Conservation (phyloP, 495 filamentous ascomycete genomes). For the Xylona heveae region DNA sequence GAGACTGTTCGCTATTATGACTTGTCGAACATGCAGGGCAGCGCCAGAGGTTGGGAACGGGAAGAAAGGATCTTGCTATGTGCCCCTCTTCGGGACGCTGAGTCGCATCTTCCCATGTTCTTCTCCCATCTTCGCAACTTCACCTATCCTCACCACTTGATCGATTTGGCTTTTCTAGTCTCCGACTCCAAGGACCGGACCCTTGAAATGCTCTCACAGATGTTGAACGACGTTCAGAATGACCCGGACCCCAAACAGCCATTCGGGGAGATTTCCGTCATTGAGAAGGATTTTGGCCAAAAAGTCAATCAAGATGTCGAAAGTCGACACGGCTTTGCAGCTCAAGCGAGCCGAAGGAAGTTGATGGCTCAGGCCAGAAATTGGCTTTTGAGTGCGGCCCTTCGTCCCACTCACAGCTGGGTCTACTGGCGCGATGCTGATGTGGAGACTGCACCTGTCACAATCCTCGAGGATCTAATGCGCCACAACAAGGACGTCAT, state of each 20-base stretch:
- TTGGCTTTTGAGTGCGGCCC: slow-evolving; percentile 85
- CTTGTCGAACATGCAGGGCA: slow-evolving; percentile 71
- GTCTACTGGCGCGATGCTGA: slow-evolving; percentile 99
- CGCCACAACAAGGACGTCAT: slow-evolving; percentile 97
- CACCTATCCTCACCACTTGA: slow-evolving; percentile 90
- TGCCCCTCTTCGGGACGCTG: slow-evolving; percentile 83
- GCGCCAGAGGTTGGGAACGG: slow-evolving; percentile 76
- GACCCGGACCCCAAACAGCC: slow-evolving; percentile 51
- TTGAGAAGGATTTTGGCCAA: slow-evolving; percentile 98
- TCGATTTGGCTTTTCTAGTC: slow-evolving; percentile 91
- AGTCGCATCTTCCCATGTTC: slow-evolving; percentile 92
- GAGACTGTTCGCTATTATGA: slow-evolving; percentile 96
- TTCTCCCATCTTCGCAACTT: slow-evolving; percentile 90
- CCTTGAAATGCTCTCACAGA: slow-evolving; percentile 45
- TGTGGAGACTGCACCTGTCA: slow-evolving; percentile 88
- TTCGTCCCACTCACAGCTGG: slow-evolving; percentile 93
- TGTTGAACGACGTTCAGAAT: slow-evolving; percentile 63
- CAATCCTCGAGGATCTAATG: slow-evolving; percentile 96
- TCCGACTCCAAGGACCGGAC: slow-evolving; percentile 94
- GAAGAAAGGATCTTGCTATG: slow-evolving; percentile 92
- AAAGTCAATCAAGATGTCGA: slow-evolving; percentile 96
- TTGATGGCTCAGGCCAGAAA: slow-evolving; percentile 96
- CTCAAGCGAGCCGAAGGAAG: slow-evolving; percentile 83
- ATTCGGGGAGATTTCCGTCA: slow-evolving; percentile 94
- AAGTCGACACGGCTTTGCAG: slow-evolving; percentile 92